Evolutionary conservation across 345 rosid genomes (phyloP).

Genomic region (Mercurialis annua): DNA sequence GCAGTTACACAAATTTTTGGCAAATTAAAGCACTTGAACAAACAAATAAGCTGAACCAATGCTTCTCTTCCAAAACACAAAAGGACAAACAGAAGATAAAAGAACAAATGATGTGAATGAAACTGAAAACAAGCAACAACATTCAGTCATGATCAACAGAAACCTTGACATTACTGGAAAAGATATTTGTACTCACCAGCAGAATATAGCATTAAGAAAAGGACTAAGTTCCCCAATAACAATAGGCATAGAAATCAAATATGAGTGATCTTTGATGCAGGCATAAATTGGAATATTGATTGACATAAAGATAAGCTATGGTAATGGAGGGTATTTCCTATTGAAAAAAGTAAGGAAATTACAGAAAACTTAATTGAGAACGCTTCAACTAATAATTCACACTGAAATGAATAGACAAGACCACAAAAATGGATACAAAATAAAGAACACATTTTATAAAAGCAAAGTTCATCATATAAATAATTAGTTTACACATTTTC

Average conservation of each 20-base stretch:
- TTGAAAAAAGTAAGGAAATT: not conserved
- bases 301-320: not conserved
- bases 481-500: too few species aligned
- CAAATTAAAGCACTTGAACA: not conserved
- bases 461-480: not conserved
- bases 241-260: not conserved
- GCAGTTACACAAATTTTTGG: not conserved
- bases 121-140: not conserved
- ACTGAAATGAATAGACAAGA: not conserved
- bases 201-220: not conserved
- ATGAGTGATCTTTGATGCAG: not conserved
- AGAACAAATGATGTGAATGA: not conserved
- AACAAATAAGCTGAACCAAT: not conserved
- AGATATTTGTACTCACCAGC: not conserved
- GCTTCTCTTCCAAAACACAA: not conserved
- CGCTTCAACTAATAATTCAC: not conserved
- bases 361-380: not conserved
- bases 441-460: not conserved
- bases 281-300: not conserved
- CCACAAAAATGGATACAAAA: not conserved
- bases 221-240: not conserved
- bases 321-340: not conserved
- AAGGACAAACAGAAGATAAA: not conserved
- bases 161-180: not conserved
- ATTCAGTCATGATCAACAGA: not conserved